Evolutionary conservation across 2,329 filamentous ascomycete species (phyloP), one percentile per base, ranked within the genome.

Genomic region (Sporothrix phasma): DNA sequence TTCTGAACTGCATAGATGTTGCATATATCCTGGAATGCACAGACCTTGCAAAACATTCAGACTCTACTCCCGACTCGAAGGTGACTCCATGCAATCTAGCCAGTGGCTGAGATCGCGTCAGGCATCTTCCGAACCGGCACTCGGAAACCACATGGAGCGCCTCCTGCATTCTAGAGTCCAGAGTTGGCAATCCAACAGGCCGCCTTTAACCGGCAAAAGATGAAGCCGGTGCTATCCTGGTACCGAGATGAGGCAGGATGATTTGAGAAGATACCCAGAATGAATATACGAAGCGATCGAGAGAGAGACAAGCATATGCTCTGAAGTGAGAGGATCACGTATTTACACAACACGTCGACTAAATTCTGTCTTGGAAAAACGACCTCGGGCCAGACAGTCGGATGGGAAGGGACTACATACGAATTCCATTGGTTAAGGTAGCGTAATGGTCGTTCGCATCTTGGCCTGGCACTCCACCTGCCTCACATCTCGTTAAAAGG

Each of bases 51-150:
- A 41, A 31, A 45, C 53, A 53, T 34, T 45, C 26, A 29, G 51
- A 47, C 41, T 39, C 51, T 2, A n/a, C 10, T 58, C 13, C 41
- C 51, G 49, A n/a, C 11, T 31, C 8, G 39, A 54, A 34, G 39
- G 19, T 4, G 13, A 37, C 10, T 41, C 10, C 19, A 37, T 61
- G 7, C 22, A 59, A 15, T 47, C 56, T 24, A 10, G 37, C 37
- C 63, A 54, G 13, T 64, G 63, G 63, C 39, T 61, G n/a, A 22
- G 56, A 41, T 46, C 54, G 29, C 39, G 46, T 3, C 41, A 26
- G 7, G 26, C 41, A 24, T 37, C 19, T 41, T 49, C 43, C 15
- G 53, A 49, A 11, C 11, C 37, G 17, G 41, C 49, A 10, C 29
- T 61, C 11, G 17, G 17, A 37, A 37, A 39, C n/a, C 51, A 24